Evolutionary conservation across 768 basidiomycete genomes (phyloP), one percentile per base, ranked within the genome.

Genomic region (Boletus barrowsii): DNA sequence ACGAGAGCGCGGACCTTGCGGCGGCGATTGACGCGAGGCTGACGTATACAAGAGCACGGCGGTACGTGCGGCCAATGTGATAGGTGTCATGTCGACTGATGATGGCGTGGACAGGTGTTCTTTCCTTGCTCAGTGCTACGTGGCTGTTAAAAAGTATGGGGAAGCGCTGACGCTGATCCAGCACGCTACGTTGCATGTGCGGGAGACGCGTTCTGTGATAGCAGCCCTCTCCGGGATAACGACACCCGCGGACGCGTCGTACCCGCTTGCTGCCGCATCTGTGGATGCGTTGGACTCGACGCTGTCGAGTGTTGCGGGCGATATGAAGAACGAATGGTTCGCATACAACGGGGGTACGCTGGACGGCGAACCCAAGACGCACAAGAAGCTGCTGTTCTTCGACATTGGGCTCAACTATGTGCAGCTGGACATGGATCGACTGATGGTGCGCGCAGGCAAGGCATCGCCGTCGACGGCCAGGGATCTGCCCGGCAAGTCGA

Each of bases 381-480:
- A 85, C 64, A 85, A 87, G 74, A 96, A 96, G 66, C 91, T 92
- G 15, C 64, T 93, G 39, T 97, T 98, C 76, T 97, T 95, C 72
- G 91, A 97, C 67, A 88, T 93, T 56, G 94, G 93, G 17, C 83
- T 94, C 63, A 97, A 96, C 71, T 97, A 96, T 65, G 86, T 92
- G 51, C 83, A 89, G 58, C 71, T 93, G 55, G 90, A 94, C 63
- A 87, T 94, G 84, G 88, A 90, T 42, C 74, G 81, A 47, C 70
- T 97, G 54, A 73, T 83, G 62, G 80, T 79, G 54, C 76, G 87
- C 17, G 89, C 87, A 4, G 93, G 93, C 2, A 86, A 84, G 72
- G 68, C 68, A 13, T 51, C 72, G 3, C 59, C 61, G 9, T 53
- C 67, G 10, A 47, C 41, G 20, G 30, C 10, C 5, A 64, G 11